Evolutionary conservation across 2,329 filamentous ascomycete species (phyloP).

Genomic region (Colletotrichum sp.): DNA sequence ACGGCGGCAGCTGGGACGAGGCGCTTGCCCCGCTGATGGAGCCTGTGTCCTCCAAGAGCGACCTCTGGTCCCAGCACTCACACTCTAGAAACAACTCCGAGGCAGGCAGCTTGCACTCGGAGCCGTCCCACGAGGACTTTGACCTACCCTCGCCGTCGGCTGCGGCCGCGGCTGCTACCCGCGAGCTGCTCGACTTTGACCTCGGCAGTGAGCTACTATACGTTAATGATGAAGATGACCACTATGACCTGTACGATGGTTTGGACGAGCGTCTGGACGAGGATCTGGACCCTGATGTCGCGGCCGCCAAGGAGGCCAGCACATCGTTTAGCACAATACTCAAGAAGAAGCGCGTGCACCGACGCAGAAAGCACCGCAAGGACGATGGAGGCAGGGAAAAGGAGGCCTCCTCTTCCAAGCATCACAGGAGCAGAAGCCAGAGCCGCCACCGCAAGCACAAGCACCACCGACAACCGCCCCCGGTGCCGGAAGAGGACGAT

Average conservation of each 20-base stretch:
- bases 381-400: constrained; percentile 32
- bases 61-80: constrained; percentile 48
- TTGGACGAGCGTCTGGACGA: constrained; percentile 33
- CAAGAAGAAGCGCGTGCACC: constrained; percentile 47
- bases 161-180: constrained; percentile 58
- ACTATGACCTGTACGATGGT: constrained; percentile 36
- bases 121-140: constrained; percentile 31
- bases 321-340: constrained; percentile 51
- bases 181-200: constrained; percentile 50
- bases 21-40: constrained; percentile 75
- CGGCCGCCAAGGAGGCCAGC: constrained; percentile 37
- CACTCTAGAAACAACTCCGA: constrained; percentile 38
- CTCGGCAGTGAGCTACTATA: constrained; percentile 26
- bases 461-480: constrained; percentile 22
- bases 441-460: constrained; percentile 27
- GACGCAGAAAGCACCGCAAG: constrained; percentile 40
- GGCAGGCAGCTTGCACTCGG: constrained; percentile 27
- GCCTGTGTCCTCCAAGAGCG: constrained; percentile 32
- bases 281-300: constrained; percentile 36
- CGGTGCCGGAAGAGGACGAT: constrained; percentile 21
- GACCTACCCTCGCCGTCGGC: constrained; percentile 54
- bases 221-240: constrained; percentile 9
- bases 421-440: constrained; percentile 22
- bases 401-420: constrained; percentile 23
- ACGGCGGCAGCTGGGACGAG: constrained; percentile 78